Evolutionary conservation across 495 filamentous ascomycete genomes (phyloP).

Genomic region (Hypoxylon crocopeplum): DNA sequence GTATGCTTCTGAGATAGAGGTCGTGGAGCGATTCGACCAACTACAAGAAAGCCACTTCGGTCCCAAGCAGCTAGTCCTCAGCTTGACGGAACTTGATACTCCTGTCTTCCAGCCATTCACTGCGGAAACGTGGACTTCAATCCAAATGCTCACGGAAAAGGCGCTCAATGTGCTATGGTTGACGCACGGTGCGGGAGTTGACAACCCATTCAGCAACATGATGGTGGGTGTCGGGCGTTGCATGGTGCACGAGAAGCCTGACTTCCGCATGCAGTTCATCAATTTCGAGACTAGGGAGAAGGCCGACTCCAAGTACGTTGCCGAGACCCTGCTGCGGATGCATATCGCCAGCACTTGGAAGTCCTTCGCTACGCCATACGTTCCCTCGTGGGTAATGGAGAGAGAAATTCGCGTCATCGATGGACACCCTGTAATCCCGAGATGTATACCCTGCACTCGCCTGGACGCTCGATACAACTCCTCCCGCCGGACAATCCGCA

Average conservation of each 20-base stretch:
- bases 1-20: no score
- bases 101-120: no score
- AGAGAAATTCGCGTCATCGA: conserved; percentile 12
- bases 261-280: conserved; percentile 7
- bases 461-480: no score
- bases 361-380: no score
- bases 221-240: conserved; percentile 16
- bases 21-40: no score
- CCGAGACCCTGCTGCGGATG: conserved; percentile 3
- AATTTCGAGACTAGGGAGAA: not conserved
- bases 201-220: conserved; percentile 47
- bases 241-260: conserved; percentile 14
- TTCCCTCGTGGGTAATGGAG: conserved; percentile 4
- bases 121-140: no score
- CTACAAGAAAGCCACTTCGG: no score
- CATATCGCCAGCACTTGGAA: conserved; percentile 10
- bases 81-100: no score
- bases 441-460: no score
- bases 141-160: no score
- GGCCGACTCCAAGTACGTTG: conserved; percentile 1
- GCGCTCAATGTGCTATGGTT: conserved; percentile 47
- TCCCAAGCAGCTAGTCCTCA: no score
- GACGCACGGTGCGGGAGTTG: conserved; percentile 38
- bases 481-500: no score
- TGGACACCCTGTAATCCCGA: not conserved